Conservation (phyloP, 2,329 filamentous ascomycete genomes). For the Magnaporthiopsis incrustans region DNA sequence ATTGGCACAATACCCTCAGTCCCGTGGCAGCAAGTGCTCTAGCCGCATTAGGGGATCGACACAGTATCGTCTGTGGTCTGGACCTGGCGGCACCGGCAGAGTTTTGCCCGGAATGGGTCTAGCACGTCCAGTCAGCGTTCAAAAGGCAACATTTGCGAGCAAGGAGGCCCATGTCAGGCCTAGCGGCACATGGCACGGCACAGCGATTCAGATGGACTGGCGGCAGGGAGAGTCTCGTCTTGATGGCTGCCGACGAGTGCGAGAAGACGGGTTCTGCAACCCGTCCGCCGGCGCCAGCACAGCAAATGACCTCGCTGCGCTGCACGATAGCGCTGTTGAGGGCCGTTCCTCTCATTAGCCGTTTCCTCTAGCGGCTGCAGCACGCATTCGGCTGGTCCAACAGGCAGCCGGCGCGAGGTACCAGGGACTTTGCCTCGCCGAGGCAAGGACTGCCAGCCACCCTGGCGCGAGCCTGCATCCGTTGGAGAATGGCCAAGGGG, state of each 20-base stretch:
- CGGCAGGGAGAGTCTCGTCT: slow-evolving; percentile 6
- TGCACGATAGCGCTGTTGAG: background rate
- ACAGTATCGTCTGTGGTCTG: background rate
- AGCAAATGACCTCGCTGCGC: background rate
- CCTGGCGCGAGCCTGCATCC: slow-evolving; percentile 1
- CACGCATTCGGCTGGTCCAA: background rate
- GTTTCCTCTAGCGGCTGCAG: background rate
- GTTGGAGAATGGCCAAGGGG: slow-evolving; percentile 4
- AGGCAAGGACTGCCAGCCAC: background rate
- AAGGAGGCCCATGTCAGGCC: slow-evolving; percentile 6
- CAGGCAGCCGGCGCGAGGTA: background rate
- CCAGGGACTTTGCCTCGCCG: background rate
- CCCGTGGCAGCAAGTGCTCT: background rate
- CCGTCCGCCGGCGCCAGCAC: background rate
- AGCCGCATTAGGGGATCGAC: background rate
- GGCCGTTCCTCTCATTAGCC: background rate
- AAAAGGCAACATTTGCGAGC: slow-evolving; percentile 9
- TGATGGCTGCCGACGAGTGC: slow-evolving; percentile 1
- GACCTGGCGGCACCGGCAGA: background rate
- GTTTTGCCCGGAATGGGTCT: background rate
- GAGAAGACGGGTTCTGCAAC: background rate
- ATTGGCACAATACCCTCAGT: background rate
- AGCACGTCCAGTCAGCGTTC: background rate
- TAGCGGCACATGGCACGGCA: background rate
- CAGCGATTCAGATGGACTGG: slow-evolving; percentile 7